Evolutionary conservation across 768 basidiomycete species (phyloP), one percentile per base, ranked within the genome.

Genomic region (Dioszegia aurantiaca): DNA sequence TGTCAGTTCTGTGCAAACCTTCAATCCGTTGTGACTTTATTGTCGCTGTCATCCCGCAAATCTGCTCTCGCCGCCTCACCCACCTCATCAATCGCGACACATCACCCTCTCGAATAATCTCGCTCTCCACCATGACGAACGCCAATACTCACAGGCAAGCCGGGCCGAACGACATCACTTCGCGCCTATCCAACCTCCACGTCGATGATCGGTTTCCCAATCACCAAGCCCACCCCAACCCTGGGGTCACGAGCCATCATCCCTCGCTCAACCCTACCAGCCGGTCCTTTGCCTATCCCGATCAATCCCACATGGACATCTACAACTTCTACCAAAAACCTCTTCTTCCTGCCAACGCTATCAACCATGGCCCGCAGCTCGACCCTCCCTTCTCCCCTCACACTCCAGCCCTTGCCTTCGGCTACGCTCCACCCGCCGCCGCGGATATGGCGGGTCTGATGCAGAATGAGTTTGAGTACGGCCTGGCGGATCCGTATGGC

Each of bases 401-500:
- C 33, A 33, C 33, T 40, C 37, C 36, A 40, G 16, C 27, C n/a
- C 8, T 27, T 4, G 51, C 10, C 4, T 40, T 41, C 21, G 23
- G 37, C 24, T 41, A 24, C 23, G 37, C 51, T 28, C 51, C 36
- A 26, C 27, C 46, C 46, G 8, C 17, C 16, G 37, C 51, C 19
- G 51, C 37, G 24, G 24, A 37, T 26, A 53, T 53, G 51, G 51
- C 51, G 16, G 39, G 37, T 26, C 8, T 40, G 51, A 12, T 53
- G 5, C 51, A 53, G 51, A 53, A 53, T 40, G 37, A 53, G 37
- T 53, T 53, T 37, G 51, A 53, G 24, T 53, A 53, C 26, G 51
- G 51, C 23, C 51, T 40, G 39, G 51, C 51, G 51, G 51, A 53
- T 28, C 51, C 51, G 19, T 53, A 53, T 36, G 39, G 23, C 26